Evolutionary conservation across 495 filamentous ascomycete genomes (phyloP).

Genomic region (Penicillium paxilli): DNA sequence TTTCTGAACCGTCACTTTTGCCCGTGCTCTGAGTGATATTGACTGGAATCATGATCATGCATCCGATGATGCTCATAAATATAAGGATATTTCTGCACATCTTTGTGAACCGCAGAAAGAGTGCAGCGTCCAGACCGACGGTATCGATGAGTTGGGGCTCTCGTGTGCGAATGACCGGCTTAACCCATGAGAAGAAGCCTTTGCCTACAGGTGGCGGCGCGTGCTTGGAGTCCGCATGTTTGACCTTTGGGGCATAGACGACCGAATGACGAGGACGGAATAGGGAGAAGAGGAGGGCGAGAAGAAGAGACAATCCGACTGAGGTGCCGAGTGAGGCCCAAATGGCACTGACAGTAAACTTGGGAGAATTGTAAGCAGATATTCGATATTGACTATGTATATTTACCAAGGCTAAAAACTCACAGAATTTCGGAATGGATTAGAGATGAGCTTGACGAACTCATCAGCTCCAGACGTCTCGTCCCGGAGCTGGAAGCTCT

Average conservation of each 20-base stretch:
- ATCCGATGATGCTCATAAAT: constrained; percentile 69
- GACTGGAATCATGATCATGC: constrained; percentile 78
- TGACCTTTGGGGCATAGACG: constrained; percentile 93
- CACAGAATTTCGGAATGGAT: constrained; percentile 50
- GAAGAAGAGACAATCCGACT: constrained; percentile 66
- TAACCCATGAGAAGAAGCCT: constrained; percentile 81
- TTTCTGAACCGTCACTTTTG: constrained; percentile 23
- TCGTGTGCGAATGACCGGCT: constrained; percentile 70
- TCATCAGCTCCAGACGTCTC: constrained; percentile 27
- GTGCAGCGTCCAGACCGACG: constrained; percentile 83
- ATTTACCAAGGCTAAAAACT: constrained; percentile 5
- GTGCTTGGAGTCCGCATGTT: constrained; percentile 89
- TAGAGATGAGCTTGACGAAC: constrained; percentile 47
- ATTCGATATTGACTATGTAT: not conserved
- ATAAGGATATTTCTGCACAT: constrained; percentile 95
- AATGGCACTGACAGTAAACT: constrained; percentile 66
- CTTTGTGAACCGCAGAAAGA: constrained; percentile 84
- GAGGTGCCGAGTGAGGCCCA: constrained; percentile 82
- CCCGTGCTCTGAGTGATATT: constrained; percentile 60
- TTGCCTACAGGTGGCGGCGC: constrained; percentile 87
- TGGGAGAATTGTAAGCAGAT: constrained; percentile 6
- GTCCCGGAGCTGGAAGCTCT: constrained; percentile 20
- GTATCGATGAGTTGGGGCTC: constrained; percentile 75
- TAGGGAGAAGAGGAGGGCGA: constrained; percentile 80
- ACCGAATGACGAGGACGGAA: constrained; percentile 85